Conservation (phyloP, 345 rosid species). For the Turritis glabra region DNA sequence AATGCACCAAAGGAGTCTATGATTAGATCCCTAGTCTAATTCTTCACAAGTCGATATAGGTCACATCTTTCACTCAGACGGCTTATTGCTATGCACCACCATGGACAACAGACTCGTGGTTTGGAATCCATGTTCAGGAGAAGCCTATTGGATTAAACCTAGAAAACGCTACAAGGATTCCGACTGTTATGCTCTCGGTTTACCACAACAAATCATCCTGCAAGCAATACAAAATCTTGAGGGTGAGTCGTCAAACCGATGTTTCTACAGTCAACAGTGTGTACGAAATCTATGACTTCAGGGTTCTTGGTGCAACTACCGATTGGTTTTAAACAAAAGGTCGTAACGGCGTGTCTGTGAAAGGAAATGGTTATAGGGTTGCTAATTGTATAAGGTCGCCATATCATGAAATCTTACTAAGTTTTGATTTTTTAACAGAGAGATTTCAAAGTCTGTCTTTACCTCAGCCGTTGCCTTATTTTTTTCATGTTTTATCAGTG, state of each 20-base stretch:
- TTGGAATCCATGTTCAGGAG: constrained; percentile 10
- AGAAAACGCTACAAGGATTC: background rate
- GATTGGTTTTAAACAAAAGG: too few species aligned
- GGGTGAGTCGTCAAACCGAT: background rate
- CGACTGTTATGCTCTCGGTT: background rate
- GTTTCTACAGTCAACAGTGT: background rate
- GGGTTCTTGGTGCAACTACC: background rate
- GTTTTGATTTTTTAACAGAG: background rate
- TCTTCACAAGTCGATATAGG: too few species aligned
- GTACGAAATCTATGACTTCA: background rate
- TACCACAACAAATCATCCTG: background rate
- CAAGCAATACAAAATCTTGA: too few species aligned
- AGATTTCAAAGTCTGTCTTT: background rate
- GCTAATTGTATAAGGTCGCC: background rate
- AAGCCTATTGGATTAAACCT: constrained; percentile 4
- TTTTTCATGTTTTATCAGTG: background rate
- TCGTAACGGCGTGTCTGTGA: background rate
- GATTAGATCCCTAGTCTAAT: too few species aligned
- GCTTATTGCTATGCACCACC: background rate
- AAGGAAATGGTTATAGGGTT: constrained; percentile 3
- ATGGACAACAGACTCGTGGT: background rate
- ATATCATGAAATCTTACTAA: background rate
- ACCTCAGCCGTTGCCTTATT: background rate
- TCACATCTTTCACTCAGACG: background rate
- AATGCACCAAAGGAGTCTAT: constrained; percentile 1